Percentiles rank a stretch among this genome's conserved stretches.
These are phyloP conservation scores for Raphanus raphanistrum DNA, from an alignment of 345 rosid species.

Conservation along the genomic window DNA sequence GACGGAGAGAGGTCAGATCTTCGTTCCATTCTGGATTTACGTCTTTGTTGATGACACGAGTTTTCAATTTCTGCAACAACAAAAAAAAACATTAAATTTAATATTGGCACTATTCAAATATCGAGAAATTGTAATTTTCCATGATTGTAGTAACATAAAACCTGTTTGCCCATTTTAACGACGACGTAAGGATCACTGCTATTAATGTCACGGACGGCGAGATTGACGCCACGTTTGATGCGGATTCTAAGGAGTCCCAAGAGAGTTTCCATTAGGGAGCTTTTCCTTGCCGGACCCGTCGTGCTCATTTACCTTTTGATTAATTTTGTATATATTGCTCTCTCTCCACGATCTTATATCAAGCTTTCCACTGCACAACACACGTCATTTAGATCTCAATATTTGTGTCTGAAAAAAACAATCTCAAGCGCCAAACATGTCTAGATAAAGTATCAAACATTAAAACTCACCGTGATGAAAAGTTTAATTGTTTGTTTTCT, in stretches of 20 bases:
- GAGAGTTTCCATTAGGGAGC: slow-evolving; percentile 62
- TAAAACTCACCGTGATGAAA: not conserved
- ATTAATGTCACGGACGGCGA: slow-evolving; percentile 89
- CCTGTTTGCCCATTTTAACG: slow-evolving; percentile 85
- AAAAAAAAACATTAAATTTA: no score
- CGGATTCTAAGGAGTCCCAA: slow-evolving; percentile 76
- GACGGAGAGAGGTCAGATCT: slow-evolving; percentile 80
- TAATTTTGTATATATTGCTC: not conserved
- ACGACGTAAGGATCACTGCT: slow-evolving; percentile 94
- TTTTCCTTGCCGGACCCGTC: slow-evolving; percentile 3
- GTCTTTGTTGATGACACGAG: slow-evolving; percentile 75
- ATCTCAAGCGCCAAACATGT: no score
- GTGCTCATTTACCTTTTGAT: slow-evolving; percentile 8
- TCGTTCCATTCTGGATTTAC: slow-evolving; percentile 95
- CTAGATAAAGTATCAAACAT: no score
- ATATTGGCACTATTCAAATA: no score
- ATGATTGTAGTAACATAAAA: slow-evolving; percentile 8
- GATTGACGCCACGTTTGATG: slow-evolving; percentile 79
- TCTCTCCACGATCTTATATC: not conserved
- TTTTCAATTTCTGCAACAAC: slow-evolving; percentile 69
- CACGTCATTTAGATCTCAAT: not conserved
- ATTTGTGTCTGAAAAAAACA: not conserved
- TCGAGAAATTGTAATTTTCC: not conserved
- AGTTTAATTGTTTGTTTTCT: not conserved
- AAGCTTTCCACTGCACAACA: not conserved